Evolutionary conservation across 192 early-diverging fungal species (phyloP).

Genomic region (Physocladia obscura): DNA sequence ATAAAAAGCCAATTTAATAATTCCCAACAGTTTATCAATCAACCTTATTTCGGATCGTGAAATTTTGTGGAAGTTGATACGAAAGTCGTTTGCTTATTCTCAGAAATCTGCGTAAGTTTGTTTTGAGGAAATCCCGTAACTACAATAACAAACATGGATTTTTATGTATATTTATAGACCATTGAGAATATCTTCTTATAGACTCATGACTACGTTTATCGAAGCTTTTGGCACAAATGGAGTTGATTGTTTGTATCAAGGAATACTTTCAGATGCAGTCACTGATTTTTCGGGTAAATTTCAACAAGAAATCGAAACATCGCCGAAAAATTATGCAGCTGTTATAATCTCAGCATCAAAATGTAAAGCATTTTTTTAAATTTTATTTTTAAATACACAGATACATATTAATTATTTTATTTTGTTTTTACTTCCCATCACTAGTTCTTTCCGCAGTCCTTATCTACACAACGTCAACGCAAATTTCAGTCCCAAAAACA

Average conservation of each 20-base stretch:
- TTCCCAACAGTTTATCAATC: not conserved
- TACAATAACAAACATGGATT: not conserved
- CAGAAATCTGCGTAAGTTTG: not conserved
- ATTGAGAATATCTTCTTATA: not conserved
- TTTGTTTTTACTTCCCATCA: no score
- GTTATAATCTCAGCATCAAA: conserved; percentile 1
- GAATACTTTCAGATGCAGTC: not conserved
- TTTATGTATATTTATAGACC: not conserved
- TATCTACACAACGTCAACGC: not conserved
- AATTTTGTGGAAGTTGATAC: not conserved
- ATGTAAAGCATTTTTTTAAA: not conserved
- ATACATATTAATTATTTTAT: no score
- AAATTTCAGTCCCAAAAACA: not conserved
- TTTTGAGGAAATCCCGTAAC: not conserved
- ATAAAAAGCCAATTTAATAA: not conserved
- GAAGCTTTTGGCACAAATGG: conserved; percentile 12
- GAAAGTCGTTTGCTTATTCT: conserved; percentile 10
- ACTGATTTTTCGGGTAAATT: not conserved
- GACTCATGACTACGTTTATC: not conserved
- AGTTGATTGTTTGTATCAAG: conserved; percentile 11
- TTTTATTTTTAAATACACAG: no score
- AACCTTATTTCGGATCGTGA: conserved; percentile 1
- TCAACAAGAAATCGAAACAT: no score
- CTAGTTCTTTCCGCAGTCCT: no score
- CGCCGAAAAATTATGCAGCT: not conserved